These are phyloP conservation scores for Aaosphaeria arxii DNA, from an alignment of 2,329 filamentous ascomycete genomes.

Conservation along the genomic window DNA sequence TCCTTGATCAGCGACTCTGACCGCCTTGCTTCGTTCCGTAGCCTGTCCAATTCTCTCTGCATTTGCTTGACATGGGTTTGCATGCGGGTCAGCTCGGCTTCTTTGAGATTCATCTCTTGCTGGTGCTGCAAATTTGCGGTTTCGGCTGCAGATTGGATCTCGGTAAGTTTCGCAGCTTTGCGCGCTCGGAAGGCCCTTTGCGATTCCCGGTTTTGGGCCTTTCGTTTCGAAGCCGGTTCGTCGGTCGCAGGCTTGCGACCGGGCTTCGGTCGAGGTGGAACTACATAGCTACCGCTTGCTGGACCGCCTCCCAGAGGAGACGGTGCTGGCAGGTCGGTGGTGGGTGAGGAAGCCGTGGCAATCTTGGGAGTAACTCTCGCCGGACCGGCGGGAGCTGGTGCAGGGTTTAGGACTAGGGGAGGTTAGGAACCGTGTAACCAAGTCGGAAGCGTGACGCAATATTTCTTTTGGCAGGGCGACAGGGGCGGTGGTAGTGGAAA, in stretches of 20 bases:
- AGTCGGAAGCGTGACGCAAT: too few relatives aligned
- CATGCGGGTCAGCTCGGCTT: background rate
- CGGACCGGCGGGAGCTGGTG: conserved; percentile 2
- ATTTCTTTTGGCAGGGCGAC: too few relatives aligned
- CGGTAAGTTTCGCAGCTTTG: conserved; percentile 78
- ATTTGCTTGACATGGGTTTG: background rate
- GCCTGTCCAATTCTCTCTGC: too few relatives aligned
- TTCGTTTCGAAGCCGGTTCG: conserved; percentile 87
- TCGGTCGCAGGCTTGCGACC: conserved; percentile 92
- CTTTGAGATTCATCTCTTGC: conserved; percentile 11
- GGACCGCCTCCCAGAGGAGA: conserved; percentile 36
- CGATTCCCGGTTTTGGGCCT: conserved; percentile 89
- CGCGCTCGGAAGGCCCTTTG: conserved; percentile 89
- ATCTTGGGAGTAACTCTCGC: conserved; percentile 4
- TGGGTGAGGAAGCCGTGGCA: conserved; percentile 22
- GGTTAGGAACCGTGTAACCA: too few relatives aligned
- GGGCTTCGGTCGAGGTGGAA: conserved; percentile 56
- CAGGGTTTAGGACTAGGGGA: conserved; percentile 5
- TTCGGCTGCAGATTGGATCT: conserved; percentile 47
- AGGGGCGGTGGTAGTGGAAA: too few relatives aligned
- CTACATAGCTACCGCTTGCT: conserved; percentile 32
- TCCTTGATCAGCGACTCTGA: conserved; percentile 5
- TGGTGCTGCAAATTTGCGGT: conserved; percentile 12
- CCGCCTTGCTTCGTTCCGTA: background rate
- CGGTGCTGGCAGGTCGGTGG: conserved; percentile 15